Conservation (phyloP, 1,284 basidiomycete species). For the Ceratobasidium theobromae region DNA sequence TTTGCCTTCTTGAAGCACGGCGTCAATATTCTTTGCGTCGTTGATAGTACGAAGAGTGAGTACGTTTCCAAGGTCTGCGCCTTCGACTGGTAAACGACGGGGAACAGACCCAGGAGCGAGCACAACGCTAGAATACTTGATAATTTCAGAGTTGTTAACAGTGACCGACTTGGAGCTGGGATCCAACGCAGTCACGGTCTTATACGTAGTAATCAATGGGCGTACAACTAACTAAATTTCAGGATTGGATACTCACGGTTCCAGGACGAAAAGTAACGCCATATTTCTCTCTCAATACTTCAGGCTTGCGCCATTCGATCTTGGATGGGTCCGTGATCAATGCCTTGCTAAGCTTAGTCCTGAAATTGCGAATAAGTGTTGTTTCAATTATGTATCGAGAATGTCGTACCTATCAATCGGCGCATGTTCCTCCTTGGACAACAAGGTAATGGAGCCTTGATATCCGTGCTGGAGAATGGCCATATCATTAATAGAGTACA, state of each 20-base stretch:
- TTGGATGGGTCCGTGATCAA: constrained; percentile 77
- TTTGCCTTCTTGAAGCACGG: constrained; percentile 61
- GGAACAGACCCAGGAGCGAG: constrained; percentile 71
- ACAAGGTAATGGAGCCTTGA: constrained; percentile 72
- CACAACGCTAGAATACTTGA: constrained; percentile 73
- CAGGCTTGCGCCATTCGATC: constrained; percentile 70
- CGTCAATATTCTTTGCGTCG: constrained; percentile 76
- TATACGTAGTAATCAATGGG: constrained; percentile 17
- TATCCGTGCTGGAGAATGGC: constrained; percentile 63
- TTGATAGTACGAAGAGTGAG: constrained; percentile 69
- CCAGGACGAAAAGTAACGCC: constrained; percentile 72
- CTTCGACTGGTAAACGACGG: constrained; percentile 74
- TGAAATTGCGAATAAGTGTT: constrained; percentile 39
- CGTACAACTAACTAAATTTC: background rate
- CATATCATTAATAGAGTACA: background rate
- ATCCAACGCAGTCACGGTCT: constrained; percentile 71
- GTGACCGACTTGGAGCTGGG: constrained; percentile 60
- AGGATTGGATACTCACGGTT: constrained; percentile 50
- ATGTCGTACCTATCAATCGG: constrained; percentile 77
- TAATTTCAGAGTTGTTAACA: constrained; percentile 57
- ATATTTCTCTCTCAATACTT: constrained; percentile 79
- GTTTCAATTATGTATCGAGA: background rate
- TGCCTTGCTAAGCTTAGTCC: constrained; percentile 89
- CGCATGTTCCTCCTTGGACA: constrained; percentile 77
- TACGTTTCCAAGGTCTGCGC: constrained; percentile 69